Evolutionary conservation across 176 grass and related monocot genomes (phyloP).

Genomic region (Elymus sibiricus): DNA sequence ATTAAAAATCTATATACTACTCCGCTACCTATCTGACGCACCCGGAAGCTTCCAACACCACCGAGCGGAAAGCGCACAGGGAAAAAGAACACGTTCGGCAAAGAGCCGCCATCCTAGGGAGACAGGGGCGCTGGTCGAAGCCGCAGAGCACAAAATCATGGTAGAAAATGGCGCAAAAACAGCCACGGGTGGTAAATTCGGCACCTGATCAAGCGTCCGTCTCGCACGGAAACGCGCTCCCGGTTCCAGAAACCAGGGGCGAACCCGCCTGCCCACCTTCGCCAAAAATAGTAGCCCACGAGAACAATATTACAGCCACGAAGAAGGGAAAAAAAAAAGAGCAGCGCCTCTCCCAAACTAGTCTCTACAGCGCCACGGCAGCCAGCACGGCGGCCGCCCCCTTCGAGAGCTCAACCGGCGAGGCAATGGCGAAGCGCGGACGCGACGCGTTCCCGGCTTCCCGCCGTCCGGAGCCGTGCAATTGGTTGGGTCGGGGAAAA

Average conservation of each 20-base stretch:
- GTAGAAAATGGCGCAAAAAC: neutral
- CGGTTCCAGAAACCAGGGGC: neutral
- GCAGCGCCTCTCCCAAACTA: neutral
- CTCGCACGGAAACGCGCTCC: neutral
- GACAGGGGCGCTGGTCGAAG: neutral
- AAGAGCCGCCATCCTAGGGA: neutral
- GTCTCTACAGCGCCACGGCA: neutral
- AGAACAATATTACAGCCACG: neutral
- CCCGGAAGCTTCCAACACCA: neutral
- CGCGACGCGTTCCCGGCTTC: neutral
- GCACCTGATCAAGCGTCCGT: neutral
- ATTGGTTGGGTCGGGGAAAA: neutral
- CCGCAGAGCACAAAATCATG: neutral
- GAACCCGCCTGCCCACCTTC: neutral
- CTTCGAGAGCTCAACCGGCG: neutral
- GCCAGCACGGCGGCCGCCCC: neutral
- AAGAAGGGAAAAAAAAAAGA: neutral
- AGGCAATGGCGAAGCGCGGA: neutral
- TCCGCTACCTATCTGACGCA: neutral
- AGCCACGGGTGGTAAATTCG: neutral
- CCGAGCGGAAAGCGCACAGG: neutral
- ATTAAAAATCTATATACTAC: neutral
- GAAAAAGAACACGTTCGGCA: neutral
- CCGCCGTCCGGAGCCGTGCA: neutral
- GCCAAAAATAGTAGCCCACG: neutral